phyloP scores from a whole-genome alignment of 2,329 filamentous ascomycete species.

The Fusarium graminum region DNA sequence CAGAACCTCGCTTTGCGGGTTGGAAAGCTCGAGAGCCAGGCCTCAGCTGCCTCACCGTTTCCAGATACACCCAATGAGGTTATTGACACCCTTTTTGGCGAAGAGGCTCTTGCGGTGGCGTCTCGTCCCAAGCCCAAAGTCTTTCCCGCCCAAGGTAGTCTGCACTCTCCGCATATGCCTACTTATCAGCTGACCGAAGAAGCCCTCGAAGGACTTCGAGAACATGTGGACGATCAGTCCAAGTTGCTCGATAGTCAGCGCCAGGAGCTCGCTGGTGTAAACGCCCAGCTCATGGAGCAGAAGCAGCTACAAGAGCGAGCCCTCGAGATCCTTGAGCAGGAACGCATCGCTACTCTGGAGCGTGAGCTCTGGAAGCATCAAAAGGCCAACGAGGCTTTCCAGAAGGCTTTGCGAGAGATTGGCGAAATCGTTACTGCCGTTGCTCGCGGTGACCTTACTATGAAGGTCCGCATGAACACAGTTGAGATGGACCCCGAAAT shows the following conservation, averaged over 20 bases:
- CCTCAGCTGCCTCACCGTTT: slow-evolving; percentile 71
- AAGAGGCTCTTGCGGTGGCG: slow-evolving; percentile 64
- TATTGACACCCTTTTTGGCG: slow-evolving; percentile 72
- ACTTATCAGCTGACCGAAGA: slow-evolving; percentile 76
- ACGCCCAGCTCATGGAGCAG: slow-evolving; percentile 86
- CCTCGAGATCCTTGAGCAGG: slow-evolving; percentile 84
- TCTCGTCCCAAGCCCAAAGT: slow-evolving; percentile 60
- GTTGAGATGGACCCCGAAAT: slow-evolving; percentile 99
- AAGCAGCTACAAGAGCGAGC: slow-evolving; percentile 87
- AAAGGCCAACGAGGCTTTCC: slow-evolving; percentile 98
- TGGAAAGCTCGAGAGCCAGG: slow-evolving; percentile 84
- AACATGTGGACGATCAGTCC: slow-evolving; percentile 93
- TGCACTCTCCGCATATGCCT: slow-evolving; percentile 54
- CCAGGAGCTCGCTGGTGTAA: slow-evolving; percentile 86
- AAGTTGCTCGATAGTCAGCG: slow-evolving; percentile 91
- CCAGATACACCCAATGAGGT: slow-evolving; percentile 87
- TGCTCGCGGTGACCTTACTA: slow-evolving; percentile 93
- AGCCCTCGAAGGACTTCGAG: slow-evolving; percentile 85
- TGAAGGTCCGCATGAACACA: slow-evolving; percentile 95
- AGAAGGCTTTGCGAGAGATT: slow-evolving; percentile 95
- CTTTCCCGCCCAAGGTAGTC: slow-evolving; percentile 58
- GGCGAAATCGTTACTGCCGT: slow-evolving; percentile 98
- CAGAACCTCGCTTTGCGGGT: slow-evolving; percentile 82
- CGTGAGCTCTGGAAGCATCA: slow-evolving; percentile 96
- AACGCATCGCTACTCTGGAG: slow-evolving; percentile 90